These are phyloP conservation scores for Jamesozyma jinghongensis DNA, from an alignment of 805 yeast genomes.

Conservation along the genomic window DNA sequence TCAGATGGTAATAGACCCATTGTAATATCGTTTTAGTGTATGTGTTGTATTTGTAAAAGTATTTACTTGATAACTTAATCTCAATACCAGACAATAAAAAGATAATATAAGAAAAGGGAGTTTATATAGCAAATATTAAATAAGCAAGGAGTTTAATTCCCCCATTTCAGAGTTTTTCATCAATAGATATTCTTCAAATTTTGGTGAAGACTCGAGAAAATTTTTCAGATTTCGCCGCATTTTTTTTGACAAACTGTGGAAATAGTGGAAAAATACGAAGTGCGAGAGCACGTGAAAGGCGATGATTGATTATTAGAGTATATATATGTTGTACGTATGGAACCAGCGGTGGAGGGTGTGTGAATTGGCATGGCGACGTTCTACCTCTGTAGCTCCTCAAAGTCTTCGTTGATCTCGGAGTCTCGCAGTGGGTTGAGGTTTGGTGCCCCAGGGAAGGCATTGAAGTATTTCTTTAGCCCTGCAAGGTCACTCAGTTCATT, in stretches of 20 bases:
- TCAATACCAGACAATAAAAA: neutral
- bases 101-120: too few species aligned
- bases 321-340: too few species aligned
- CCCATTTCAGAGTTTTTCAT: too few species aligned
- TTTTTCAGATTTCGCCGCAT: neutral
- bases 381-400: constrained; percentile 23
- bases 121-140: too few species aligned
- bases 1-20: constrained; percentile 27
- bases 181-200: too few species aligned
- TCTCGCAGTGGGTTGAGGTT: constrained; percentile 52
- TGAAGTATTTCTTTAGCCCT: constrained; percentile 57
- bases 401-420: constrained; percentile 68
- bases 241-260: neutral
- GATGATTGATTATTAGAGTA: neutral
- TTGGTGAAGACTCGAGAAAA: neutral
- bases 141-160: neutral
- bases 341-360: too few species aligned
- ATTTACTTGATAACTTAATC: neutral
- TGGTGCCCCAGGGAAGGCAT: constrained; percentile 75
- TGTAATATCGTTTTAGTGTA: constrained; percentile 1
- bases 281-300: neutral
- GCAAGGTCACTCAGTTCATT: constrained; percentile 61
- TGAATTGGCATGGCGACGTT: neutral
- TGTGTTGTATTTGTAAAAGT: neutral
- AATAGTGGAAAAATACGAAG: too few species aligned